Percentiles rank a stretch among this genome's conserved stretches.
phyloP scores from a whole-genome alignment of 1,139 yeast species.

The Candida freyschussii region DNA sequence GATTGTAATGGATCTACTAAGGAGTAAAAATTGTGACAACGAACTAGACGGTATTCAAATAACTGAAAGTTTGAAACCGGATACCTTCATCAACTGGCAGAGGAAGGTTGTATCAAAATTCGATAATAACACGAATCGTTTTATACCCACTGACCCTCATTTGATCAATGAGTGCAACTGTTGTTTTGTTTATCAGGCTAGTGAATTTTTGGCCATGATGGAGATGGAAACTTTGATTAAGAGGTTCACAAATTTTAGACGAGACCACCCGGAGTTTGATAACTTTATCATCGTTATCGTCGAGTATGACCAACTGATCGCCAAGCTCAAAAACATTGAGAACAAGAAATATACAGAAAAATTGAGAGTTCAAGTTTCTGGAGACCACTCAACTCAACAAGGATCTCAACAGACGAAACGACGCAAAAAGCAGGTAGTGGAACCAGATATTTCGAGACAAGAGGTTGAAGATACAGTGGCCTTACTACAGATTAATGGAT shows the following conservation, averaged over 20 bases:
- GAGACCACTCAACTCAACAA: neutral
- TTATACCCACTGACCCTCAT: constrained; percentile 45
- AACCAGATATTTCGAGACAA: constrained; percentile 20
- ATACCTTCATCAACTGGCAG: constrained; percentile 30
- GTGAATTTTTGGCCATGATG: constrained; percentile 37
- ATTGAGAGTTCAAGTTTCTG: constrained; percentile 30
- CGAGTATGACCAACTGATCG: constrained; percentile 42
- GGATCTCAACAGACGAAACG: constrained; percentile 13
- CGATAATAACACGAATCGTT: constrained; percentile 39
- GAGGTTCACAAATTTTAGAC: constrained; percentile 22
- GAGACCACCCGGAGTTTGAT: constrained; percentile 21
- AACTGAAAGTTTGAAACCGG: constrained; percentile 14
- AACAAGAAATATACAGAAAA: constrained; percentile 42
- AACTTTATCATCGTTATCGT: constrained; percentile 40
- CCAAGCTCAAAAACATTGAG: constrained; percentile 39
- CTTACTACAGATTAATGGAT: constrained; percentile 38
- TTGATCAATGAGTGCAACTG: constrained; percentile 38
- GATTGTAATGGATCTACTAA: constrained; percentile 19
- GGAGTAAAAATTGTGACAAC: constrained; percentile 9
- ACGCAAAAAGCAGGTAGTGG: constrained; percentile 6
- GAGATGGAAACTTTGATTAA: constrained; percentile 27
- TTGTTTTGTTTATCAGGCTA: constrained; percentile 44
- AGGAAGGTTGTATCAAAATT: constrained; percentile 32
- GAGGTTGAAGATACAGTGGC: constrained; percentile 30
- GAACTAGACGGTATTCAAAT: constrained; percentile 28